Percentiles rank a stretch among this genome's conserved stretches.
Evolutionary conservation across 2,329 filamentous ascomycete genomes (phyloP).

Genomic region (Nigrospora sphaerica): DNA sequence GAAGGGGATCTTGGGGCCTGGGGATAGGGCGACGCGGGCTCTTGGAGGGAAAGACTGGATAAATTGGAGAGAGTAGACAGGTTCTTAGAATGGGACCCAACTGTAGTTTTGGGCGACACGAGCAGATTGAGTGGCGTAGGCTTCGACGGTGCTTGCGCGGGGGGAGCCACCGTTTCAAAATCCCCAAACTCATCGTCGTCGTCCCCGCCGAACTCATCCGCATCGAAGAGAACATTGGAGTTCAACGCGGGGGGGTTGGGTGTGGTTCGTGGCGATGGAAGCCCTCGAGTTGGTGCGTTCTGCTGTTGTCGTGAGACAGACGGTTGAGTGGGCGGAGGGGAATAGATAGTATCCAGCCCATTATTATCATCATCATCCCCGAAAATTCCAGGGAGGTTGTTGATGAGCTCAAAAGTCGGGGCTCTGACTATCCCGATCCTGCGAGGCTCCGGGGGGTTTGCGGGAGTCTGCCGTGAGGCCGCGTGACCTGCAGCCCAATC

Average conservation of each 20-base stretch:
- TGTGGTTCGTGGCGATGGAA: not conserved
- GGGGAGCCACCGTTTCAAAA: conserved; percentile 41
- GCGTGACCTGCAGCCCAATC: not conserved
- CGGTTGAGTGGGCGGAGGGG: too few species aligned
- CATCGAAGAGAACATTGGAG: conserved; percentile 60
- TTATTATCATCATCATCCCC: too few species aligned
- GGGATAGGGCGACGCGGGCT: conserved; percentile 29
- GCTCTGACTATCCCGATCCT: conserved; percentile 33
- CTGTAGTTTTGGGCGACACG: conserved; percentile 15
- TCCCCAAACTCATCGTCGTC: conserved; percentile 55
- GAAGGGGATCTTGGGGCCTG: conserved; percentile 44
- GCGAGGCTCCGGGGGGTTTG: conserved; percentile 5
- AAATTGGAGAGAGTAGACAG: conserved; percentile 22
- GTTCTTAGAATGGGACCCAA: conserved; percentile 14
- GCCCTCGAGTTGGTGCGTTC: not conserved
- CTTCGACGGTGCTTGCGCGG: conserved; percentile 20
- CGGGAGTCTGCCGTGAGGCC: not conserved
- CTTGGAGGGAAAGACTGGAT: conserved; percentile 22
- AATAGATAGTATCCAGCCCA: too few species aligned
- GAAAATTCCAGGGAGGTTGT: conserved; percentile 33
- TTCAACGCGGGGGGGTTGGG: not conserved
- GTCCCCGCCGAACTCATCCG: conserved; percentile 42
- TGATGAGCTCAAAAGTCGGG: conserved; percentile 47
- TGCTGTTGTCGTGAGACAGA: too few species aligned
- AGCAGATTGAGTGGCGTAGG: conserved; percentile 31